Base-by-base conservation (phyloP, 2,329 filamentous ascomycete species). In the Fusarium palustre region DNA sequence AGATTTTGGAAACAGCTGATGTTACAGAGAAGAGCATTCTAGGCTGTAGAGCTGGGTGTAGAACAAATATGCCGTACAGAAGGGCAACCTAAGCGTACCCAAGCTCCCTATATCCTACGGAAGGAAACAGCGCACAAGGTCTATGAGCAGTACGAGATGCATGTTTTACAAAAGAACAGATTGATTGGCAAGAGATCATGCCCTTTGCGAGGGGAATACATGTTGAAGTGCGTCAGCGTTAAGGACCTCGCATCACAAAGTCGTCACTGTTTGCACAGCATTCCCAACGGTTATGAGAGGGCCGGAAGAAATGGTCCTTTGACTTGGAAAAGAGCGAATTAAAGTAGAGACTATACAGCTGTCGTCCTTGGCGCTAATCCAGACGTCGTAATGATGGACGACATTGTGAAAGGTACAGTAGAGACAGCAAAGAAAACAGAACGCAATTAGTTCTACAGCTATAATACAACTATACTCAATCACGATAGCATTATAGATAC, bases 21-120 rank as follows among this genome's bases (percentile, higher is more conserved):
- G 42, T 39, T 22, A 66, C 13, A 5, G 46, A 62, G 31, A 53
- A 62, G 36, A 66, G 52, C 64, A 67, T 67, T 20, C 47, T 67
- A 31, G 25, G 16, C 39, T 49, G 31, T 7, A 11, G 8, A 16
- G 18, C 6, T n/a, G 2, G n/a, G n/a, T 34, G 1, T n/a, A 4
- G 2, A 7, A 25, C 3, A 24, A 45, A 1, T 16, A 30, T 50
- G 4, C 7, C 28, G 9, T 5, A 6, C 7, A 30, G 11, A 15
- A 10, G 12, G 12, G 15, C 20, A 3, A 25, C n/a, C 5, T 24
- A 24, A 15, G 22, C 6, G 41, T 43, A n/a, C n/a, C 12, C 6
- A n/a, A 13, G 20, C 18, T n/a, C 10, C 8, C n/a, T 54, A 39
- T 48, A 65, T 45, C 41, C 31, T 39, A 2, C 0, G 5, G 1